phyloP scores from a whole-genome alignment of 2,329 filamentous ascomycete genomes.

The Colletotrichum cereale region DNA sequence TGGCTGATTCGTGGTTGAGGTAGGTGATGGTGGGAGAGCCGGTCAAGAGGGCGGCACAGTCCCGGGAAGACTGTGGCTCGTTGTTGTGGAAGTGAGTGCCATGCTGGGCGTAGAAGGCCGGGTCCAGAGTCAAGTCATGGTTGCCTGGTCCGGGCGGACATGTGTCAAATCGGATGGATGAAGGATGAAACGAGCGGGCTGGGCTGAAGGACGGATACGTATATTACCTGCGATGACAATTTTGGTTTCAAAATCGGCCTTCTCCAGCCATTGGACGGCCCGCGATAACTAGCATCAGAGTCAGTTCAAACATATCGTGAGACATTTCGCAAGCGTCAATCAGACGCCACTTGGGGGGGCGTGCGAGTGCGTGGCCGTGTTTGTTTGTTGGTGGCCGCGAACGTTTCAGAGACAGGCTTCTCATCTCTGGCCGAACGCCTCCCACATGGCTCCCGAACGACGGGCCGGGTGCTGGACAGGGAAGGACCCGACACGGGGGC shows the following conservation, averaged over 20 bases:
- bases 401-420: neutral
- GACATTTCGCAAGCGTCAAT: neutral
- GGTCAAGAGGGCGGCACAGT: conserved; percentile 67
- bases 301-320: neutral
- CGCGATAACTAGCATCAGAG: conserved; percentile 61
- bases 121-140: conserved; percentile 79
- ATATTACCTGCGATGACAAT: conserved; percentile 75
- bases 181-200: neutral
- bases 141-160: conserved; percentile 67
- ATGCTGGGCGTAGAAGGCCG: conserved; percentile 69
- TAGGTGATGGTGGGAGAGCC: conserved; percentile 72
- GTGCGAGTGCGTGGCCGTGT: neutral
- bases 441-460: conserved; percentile 18
- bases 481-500: neutral
- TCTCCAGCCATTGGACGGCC: conserved; percentile 75
- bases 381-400: conserved; percentile 27
- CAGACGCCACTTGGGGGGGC: neutral
- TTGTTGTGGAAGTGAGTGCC: conserved; percentile 69
- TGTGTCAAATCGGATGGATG: neutral
- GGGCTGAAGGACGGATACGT: neutral
- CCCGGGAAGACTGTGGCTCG: conserved; percentile 61
- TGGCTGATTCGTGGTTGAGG: conserved; percentile 69
- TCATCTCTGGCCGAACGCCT: conserved; percentile 19
- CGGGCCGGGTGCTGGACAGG: conserved; percentile 3
- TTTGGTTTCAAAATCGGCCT: conserved; percentile 76